Conservation (phyloP, 306 rosid species). For the Morella rubra region DNA sequence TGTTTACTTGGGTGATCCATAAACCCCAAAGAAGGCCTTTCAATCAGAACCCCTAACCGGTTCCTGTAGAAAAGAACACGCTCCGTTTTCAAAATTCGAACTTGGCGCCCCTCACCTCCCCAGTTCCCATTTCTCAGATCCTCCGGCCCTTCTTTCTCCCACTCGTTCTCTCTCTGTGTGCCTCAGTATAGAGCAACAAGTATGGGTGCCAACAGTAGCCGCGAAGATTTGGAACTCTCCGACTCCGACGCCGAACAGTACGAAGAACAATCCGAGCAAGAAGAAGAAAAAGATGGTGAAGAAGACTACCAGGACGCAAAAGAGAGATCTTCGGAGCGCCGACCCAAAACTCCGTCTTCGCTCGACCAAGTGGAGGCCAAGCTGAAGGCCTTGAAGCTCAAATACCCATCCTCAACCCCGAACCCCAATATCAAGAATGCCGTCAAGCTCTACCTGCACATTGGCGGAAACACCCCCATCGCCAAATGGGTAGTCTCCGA, state of each 20-base stretch:
- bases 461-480: conserved; percentile 76
- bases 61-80: neutral
- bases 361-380: conserved; percentile 77
- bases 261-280: conserved; percentile 4
- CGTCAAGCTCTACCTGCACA: conserved; percentile 76
- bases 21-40: no score
- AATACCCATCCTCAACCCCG: conserved; percentile 51
- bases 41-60: conserved; percentile 23
- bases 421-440: conserved; percentile 55
- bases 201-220: conserved; percentile 84
- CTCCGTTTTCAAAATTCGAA: conserved; percentile 60
- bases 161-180: neutral
- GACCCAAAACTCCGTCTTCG: conserved; percentile 55
- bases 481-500: conserved; percentile 90
- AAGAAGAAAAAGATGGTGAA: conserved; percentile 34
- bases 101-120: conserved; percentile 40
- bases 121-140: neutral
- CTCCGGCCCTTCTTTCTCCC: neutral
- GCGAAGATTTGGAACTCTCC: conserved; percentile 53
- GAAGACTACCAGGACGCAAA: conserved; percentile 56
- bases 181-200: conserved; percentile 3
- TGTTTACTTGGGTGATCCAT: neutral
- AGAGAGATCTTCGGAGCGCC: conserved; percentile 56
- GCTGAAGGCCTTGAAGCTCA: conserved; percentile 79
- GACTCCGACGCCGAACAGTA: conserved; percentile 61